These are phyloP conservation scores for Trichosporon coremiiforme DNA, from an alignment of 1,284 basidiomycete genomes.

Conservation along the genomic window DNA sequence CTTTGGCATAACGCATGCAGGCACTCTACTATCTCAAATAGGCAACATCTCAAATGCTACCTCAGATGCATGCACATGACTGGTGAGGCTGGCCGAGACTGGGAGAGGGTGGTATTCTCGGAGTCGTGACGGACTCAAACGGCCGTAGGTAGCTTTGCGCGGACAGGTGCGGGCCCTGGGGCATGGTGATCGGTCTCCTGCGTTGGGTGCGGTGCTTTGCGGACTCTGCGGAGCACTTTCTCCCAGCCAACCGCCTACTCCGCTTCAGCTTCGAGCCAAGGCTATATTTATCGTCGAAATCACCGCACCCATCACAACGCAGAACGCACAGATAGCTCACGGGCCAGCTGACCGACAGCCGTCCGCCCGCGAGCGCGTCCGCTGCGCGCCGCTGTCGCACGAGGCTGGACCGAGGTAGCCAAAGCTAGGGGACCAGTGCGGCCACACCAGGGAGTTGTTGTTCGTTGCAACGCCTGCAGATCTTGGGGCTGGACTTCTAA, in stretches of 20 bases:
- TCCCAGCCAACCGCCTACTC: neutral
- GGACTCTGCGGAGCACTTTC: neutral
- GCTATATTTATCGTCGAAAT: neutral
- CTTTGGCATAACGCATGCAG: neutral
- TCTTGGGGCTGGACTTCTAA: neutral
- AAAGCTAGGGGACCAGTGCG: neutral
- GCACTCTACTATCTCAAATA: neutral
- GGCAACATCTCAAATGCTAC: neutral
- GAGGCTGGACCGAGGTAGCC: neutral
- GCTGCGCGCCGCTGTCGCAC: too few species aligned
- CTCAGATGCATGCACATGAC: neutral
- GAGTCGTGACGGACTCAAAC: neutral
- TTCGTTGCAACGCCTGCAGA: neutral
- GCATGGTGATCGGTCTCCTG: neutral
- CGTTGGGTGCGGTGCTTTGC: neutral
- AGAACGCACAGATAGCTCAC: neutral
- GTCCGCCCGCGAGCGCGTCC: neutral
- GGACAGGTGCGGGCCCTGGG: neutral
- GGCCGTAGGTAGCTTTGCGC: conserved; percentile 8
- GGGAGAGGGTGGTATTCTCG: neutral
- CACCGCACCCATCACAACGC: neutral
- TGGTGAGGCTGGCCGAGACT: neutral
- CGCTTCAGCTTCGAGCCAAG: neutral
- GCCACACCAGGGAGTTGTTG: neutral
- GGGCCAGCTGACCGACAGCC: neutral